Conservation (phyloP, 2,329 filamentous ascomycete species). For the Xylariaceae sp. region DNA sequence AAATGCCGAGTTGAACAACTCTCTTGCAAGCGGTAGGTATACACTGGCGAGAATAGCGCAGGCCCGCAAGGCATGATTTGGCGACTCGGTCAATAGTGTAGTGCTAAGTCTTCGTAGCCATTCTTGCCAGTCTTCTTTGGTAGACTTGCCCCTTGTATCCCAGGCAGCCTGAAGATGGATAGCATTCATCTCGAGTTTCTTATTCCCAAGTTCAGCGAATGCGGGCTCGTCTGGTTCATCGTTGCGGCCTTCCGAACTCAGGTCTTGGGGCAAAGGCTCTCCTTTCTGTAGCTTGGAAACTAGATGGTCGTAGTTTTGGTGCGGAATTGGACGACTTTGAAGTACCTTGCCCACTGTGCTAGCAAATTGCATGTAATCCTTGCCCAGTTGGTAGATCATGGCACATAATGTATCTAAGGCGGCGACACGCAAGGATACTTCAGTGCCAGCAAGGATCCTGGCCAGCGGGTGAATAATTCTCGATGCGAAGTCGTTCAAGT, state of each 20-base stretch:
- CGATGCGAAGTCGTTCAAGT: conserved; percentile 92
- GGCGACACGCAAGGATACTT: conserved; percentile 67
- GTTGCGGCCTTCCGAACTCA: conserved; percentile 75
- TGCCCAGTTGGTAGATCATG: conserved; percentile 90
- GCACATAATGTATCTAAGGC: conserved; percentile 93
- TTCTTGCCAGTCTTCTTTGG: conserved; percentile 97
- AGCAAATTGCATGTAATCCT: conserved; percentile 92
- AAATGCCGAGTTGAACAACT: conserved; percentile 97
- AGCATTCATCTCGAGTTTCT: conserved; percentile 95
- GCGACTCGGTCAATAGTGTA: conserved; percentile 88
- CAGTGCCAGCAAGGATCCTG: conserved; percentile 68
- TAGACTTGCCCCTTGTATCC: conserved; percentile 95
- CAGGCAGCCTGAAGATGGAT: conserved; percentile 95
- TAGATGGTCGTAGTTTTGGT: conserved; percentile 87
- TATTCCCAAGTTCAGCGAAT: conserved; percentile 77
- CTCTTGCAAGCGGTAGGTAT: conserved; percentile 84
- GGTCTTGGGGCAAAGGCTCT: conserved; percentile 88
- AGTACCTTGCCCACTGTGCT: conserved; percentile 87
- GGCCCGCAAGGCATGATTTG: conserved; percentile 87
- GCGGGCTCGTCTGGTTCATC: conserved; percentile 74
- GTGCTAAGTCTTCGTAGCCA: conserved; percentile 97
- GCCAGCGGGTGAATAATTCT: conserved; percentile 94
- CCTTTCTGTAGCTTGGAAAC: conserved; percentile 91
- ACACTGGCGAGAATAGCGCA: conserved; percentile 88
- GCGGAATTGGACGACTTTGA: conserved; percentile 71